Conservation (phyloP, 306 rosid genomes). For the Erythrophleum fordii region DNA sequence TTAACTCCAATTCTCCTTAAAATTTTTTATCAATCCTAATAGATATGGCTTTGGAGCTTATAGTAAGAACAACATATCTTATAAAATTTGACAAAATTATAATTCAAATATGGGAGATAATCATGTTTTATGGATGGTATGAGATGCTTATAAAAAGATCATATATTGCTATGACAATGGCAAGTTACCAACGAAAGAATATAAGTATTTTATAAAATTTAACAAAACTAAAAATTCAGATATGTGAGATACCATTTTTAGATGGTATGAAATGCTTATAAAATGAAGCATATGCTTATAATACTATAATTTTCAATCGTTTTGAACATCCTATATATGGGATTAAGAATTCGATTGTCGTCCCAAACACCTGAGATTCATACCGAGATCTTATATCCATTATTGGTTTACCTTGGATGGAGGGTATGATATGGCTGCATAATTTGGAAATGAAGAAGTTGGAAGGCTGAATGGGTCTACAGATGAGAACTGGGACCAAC, state of each 20-base stretch:
- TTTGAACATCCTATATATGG: not conserved
- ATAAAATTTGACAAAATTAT: not conserved
- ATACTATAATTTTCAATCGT: not conserved
- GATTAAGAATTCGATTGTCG: not conserved
- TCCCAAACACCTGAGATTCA: not conserved
- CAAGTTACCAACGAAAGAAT: no score
- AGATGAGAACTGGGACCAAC: slow-evolving; percentile 51
- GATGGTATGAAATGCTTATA: not conserved
- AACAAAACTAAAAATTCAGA: not conserved
- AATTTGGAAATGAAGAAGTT: slow-evolving; percentile 48
- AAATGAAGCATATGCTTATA: not conserved
- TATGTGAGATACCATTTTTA: not conserved
- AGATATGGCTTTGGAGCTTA: not conserved
- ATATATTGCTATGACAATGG: no score
- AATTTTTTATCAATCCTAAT: not conserved
- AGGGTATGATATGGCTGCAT: slow-evolving; percentile 64
- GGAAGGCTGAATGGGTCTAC: slow-evolving; percentile 53
- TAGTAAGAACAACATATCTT: not conserved
- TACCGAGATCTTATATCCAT: not conserved
- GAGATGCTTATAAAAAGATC: not conserved
- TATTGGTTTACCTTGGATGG: slow-evolving; percentile 66
- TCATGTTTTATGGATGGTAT: not conserved
- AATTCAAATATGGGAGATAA: not conserved
- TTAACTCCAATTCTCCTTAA: no score
- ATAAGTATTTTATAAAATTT: not conserved